Conservation (phyloP, 2,329 filamentous ascomycete genomes). For the Monosporascus sp. region DNA sequence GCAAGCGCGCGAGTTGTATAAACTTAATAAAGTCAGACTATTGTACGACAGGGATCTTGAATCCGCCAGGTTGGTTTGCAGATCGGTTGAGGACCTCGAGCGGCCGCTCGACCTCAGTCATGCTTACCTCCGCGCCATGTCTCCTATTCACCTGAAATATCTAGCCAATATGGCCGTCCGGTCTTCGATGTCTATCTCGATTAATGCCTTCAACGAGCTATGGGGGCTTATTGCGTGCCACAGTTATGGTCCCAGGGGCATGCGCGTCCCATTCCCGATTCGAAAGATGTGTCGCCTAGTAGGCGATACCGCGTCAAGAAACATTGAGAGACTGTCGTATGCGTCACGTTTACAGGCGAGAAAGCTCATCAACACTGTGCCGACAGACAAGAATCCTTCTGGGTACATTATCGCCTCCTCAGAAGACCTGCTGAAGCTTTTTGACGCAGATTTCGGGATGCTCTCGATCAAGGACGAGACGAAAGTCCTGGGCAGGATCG, state of each 20-base stretch:
- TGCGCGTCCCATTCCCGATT: slow-evolving; percentile 89
- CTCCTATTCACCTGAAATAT: slow-evolving; percentile 84
- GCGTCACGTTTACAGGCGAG: slow-evolving; percentile 78
- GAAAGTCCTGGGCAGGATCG: slow-evolving; percentile 71
- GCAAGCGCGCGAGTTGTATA: slow-evolving; percentile 84
- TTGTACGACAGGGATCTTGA: slow-evolving; percentile 79
- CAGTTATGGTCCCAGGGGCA: slow-evolving; percentile 68
- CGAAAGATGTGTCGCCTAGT: slow-evolving; percentile 87
- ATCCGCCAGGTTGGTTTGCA: slow-evolving; percentile 77
- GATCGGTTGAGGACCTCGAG: slow-evolving; percentile 67
- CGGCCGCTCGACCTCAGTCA: slow-evolving; percentile 77
- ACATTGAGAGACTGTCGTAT: slow-evolving; percentile 83
- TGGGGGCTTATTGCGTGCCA: slow-evolving; percentile 90
- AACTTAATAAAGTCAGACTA: slow-evolving; percentile 81
- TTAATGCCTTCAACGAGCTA: slow-evolving; percentile 77
- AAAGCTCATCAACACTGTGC: slow-evolving; percentile 81
- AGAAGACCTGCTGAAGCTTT: slow-evolving; percentile 76
- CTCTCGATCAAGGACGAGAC: slow-evolving; percentile 84
- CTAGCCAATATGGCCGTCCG: slow-evolving; percentile 83
- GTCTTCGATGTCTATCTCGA: slow-evolving; percentile 92
- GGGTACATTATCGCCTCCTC: slow-evolving; percentile 89
- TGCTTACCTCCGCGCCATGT: slow-evolving; percentile 82
- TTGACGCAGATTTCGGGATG: slow-evolving; percentile 82
- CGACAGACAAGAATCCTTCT: slow-evolving; percentile 74
- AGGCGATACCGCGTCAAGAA: slow-evolving; percentile 78